Base-by-base conservation (phyloP, 371 early-diverging fungal genomes). In the Homolaphlyctis polyrhiza region DNA sequence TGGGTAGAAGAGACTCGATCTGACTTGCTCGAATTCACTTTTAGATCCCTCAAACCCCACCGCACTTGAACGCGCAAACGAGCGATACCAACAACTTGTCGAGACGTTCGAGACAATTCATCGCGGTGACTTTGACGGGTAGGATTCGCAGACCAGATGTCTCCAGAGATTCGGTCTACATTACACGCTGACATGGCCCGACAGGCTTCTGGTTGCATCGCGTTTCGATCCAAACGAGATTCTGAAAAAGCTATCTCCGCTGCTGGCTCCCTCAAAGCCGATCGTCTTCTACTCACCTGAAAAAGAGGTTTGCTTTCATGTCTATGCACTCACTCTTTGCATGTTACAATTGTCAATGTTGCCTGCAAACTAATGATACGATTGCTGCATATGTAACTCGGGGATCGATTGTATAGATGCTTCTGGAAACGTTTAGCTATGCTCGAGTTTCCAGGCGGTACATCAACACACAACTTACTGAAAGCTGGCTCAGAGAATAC, bases 401-500 rank as follows among this genome's bases (percentile, higher is more conserved):
- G n/a, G n/a, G n/a, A n/a, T n/a, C n/a, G n/a, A n/a, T n/a, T n/a
- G n/a, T n/a, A n/a, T 48, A 82, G 79, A 21, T 76, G 25, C 77
- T 96, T 35, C 49, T 90, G 13, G 82, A 84, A 34, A 77, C 90
- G 1, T 89, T 84, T 55, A 74, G 81, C 11, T 85, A 84, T 73
- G 84, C 95, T 84, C 84, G 91, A 36, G 73, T 76, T 52, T 85
- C 87, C 2, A 73, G 72, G 0, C 83, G 85, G 16, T 93, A 82
- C 61, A 63, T 96, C 35, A 89, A 91, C 52, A 87, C 89, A 14
- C 89, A 91, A 66, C 66, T 98, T 35, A 85, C 90, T 0, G 95
- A 95, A 68, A 91, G 90, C 65, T 93, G 91, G 88, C 69, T 94
- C 36, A 81, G 98, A 25, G 87, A 92, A 66, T 93, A 95, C 71